A percentile compares a stretch with the other conserved stretches of the same genome.
phyloP scores from a whole-genome alignment of 106 monocot genomes.

The Dioscorea dumetorum region DNA sequence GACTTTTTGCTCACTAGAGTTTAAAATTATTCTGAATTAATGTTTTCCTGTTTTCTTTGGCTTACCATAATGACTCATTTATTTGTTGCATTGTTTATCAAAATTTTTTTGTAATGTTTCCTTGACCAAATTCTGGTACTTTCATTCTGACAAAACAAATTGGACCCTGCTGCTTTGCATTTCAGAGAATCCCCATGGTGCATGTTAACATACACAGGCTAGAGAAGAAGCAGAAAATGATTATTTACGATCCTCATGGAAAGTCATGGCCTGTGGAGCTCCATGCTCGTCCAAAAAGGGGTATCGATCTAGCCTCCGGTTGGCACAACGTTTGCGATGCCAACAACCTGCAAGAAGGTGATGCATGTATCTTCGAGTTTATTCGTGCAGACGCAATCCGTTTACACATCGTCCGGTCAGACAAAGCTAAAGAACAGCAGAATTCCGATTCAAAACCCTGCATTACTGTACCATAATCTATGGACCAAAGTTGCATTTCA shows the following conservation, averaged over 20 bases:
- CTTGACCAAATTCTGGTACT: no score
- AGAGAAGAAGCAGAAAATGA: not conserved
- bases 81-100: no score
- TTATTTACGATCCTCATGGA: not conserved
- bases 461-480: no score
- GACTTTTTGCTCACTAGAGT: no score
- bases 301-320: not conserved
- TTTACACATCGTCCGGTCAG: not conserved
- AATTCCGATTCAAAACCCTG: not conserved
- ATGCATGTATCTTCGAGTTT: slow-evolving; percentile 3
- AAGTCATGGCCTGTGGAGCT: not conserved
- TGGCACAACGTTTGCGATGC: not conserved
- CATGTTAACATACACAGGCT: not conserved
- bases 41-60: no score
- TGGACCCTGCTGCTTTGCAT: no score
- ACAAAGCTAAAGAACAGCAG: not conserved
- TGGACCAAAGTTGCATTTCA: no score
- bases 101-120: no score
- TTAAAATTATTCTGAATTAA: no score
- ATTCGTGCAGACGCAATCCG: not conserved
- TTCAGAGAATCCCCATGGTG: not conserved
- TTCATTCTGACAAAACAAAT: no score
- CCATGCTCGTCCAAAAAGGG: not conserved
- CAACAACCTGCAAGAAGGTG: slow-evolving; percentile 1
- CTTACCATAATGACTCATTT: no score